A percentile compares a stretch with the other conserved stretches of the same genome.
These are phyloP conservation scores for Ophiostoma sp. DNA, from an alignment of 2,329 filamentous ascomycete species.

Conservation along the genomic window DNA sequence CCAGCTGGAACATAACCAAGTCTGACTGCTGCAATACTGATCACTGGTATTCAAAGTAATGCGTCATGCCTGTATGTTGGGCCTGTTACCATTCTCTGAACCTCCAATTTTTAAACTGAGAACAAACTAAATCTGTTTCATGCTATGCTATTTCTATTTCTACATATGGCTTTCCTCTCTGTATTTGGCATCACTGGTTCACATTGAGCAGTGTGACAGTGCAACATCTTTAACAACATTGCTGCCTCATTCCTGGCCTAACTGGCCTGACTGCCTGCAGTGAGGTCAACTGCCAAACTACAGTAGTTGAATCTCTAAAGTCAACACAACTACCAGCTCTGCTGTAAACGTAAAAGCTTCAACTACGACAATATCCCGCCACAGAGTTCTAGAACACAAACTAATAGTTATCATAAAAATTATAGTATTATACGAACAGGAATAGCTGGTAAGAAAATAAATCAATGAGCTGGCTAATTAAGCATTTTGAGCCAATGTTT, in stretches of 20 bases:
- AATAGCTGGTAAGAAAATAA: background rate
- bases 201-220: background rate
- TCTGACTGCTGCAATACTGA: background rate
- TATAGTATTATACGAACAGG: too few relatives aligned
- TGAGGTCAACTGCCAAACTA: too few relatives aligned
- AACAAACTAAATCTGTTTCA: background rate
- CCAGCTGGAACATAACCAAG: background rate
- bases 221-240: too few relatives aligned
- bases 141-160: background rate
- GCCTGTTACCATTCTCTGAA: background rate
- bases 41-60: background rate
- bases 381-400: background rate
- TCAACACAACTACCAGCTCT: too few relatives aligned
- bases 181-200: background rate
- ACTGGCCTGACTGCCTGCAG: too few relatives aligned
- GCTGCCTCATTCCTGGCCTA: too few relatives aligned
- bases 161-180: background rate
- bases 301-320: too few relatives aligned
- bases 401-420: background rate
- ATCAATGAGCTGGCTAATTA: background rate
- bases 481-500: background rate
- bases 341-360: too few relatives aligned
- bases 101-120: background rate
- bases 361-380: background rate
- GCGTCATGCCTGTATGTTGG: background rate